Conservation (phyloP, 352 stramenopile genomes). For the Globisporangium carolinianum region DNA sequence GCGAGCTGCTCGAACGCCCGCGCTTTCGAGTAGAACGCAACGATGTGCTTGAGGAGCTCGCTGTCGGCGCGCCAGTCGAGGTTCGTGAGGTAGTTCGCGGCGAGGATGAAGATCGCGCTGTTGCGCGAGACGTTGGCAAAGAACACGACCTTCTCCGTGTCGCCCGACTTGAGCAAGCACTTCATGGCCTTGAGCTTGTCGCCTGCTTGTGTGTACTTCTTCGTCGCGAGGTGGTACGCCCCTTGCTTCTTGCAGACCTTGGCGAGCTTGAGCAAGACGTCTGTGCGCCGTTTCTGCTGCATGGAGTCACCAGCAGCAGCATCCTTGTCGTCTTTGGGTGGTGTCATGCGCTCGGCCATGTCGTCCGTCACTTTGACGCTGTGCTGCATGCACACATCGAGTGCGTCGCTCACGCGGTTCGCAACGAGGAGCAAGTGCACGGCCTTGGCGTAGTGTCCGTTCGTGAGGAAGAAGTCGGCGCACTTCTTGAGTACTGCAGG, state of each 20-base stretch:
- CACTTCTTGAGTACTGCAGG: constrained; percentile 86
- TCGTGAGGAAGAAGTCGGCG: constrained; percentile 90
- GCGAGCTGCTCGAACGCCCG: constrained; percentile 88
- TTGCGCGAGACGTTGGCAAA: constrained; percentile 91
- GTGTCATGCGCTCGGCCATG: constrained; percentile 91
- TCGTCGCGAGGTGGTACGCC: constrained; percentile 90
- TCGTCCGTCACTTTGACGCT: constrained; percentile 89
- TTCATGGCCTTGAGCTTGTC: constrained; percentile 93
- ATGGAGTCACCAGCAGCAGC: constrained; percentile 21
- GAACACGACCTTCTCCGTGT: constrained; percentile 94
- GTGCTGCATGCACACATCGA: constrained; percentile 88
- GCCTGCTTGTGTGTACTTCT: constrained; percentile 94
- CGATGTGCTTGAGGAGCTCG: constrained; percentile 91
- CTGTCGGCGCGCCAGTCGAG: constrained; percentile 89
- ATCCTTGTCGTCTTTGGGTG: constrained; percentile 64
- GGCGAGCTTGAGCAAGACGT: constrained; percentile 88
- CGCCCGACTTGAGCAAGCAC: constrained; percentile 91
- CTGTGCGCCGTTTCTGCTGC: constrained; percentile 53
- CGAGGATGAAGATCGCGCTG: constrained; percentile 93
- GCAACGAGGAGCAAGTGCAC: constrained; percentile 86
- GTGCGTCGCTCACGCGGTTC: constrained; percentile 59
- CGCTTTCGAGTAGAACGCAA: constrained; percentile 93
- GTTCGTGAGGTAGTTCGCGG: constrained; percentile 94
- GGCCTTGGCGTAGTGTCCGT: constrained; percentile 89
- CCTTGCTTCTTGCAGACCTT: constrained; percentile 91